These are phyloP conservation scores for Kluyveromyces sp. DNA, from an alignment of 1,139 yeast genomes.

Conservation along the genomic window DNA sequence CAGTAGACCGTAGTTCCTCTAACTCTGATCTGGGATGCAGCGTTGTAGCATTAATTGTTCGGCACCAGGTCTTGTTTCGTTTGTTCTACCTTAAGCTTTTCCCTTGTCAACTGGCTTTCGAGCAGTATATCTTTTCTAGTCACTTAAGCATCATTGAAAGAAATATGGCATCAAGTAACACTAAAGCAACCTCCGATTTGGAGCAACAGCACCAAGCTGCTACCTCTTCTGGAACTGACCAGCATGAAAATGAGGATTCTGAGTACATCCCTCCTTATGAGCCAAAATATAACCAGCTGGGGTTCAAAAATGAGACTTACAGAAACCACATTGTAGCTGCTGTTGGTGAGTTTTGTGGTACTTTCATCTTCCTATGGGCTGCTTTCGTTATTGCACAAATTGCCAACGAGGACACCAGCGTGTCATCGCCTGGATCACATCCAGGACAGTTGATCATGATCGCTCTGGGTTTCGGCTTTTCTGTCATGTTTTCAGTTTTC, in stretches of 20 bases:
- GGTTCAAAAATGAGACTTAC: slow-evolving; percentile 31
- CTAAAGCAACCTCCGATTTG: not conserved
- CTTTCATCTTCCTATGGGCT: slow-evolving; percentile 74
- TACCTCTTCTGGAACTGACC: not conserved
- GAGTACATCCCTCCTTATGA: slow-evolving; percentile 11
- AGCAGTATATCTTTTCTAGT: no score
- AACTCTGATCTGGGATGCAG: no score
- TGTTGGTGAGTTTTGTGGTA: slow-evolving; percentile 73
- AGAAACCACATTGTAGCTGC: slow-evolving; percentile 49
- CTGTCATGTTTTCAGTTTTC: slow-evolving; percentile 71
- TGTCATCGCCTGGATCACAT: slow-evolving; percentile 44
- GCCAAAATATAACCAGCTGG: slow-evolving; percentile 11
- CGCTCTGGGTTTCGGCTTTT: slow-evolving; percentile 81
- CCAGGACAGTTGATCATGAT: slow-evolving; percentile 73
- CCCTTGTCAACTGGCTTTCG: no score
- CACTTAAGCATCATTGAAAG: no score
- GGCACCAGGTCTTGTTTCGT: no score
- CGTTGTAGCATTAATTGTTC: no score
- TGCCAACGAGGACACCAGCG: slow-evolving; percentile 60
- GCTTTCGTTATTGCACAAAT: slow-evolving; percentile 81
- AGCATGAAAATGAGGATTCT: slow-evolving; percentile 3
- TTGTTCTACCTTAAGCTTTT: no score
- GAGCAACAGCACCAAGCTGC: not conserved
- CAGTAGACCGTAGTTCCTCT: no score
- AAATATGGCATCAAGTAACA: no score